These are phyloP conservation scores for Hericium coralloides DNA, from an alignment of 768 basidiomycete species.

Conservation along the genomic window DNA sequence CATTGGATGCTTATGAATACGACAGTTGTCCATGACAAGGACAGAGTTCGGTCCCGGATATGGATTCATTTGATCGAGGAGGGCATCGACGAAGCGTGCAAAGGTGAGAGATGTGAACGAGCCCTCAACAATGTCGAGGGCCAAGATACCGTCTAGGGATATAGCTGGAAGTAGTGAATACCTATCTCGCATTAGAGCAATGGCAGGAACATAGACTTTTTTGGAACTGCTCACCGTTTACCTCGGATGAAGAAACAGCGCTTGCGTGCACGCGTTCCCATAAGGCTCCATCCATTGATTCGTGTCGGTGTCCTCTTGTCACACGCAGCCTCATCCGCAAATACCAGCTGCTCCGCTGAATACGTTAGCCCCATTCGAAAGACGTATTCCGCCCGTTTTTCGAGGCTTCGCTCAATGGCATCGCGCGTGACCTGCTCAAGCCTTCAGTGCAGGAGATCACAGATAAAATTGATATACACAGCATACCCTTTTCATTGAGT, in stretches of 20 bases:
- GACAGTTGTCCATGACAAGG: constrained; percentile 30
- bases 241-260: background rate
- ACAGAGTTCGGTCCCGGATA: constrained; percentile 27
- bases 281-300: background rate
- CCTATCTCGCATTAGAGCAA: constrained; percentile 7
- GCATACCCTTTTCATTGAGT: no score
- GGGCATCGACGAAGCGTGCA: constrained; percentile 21
- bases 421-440: background rate
- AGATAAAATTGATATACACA: background rate
- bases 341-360: background rate
- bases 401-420: background rate
- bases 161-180: constrained; percentile 30
- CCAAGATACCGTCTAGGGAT: constrained; percentile 25
- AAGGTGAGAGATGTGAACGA: constrained; percentile 24
- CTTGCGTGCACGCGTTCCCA: background rate
- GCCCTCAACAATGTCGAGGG: constrained; percentile 17
- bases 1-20: constrained; percentile 22
- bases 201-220: background rate
- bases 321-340: background rate
- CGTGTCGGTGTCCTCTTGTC: background rate
- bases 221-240: background rate
- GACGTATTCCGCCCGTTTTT: background rate
- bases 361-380: background rate
- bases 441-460: no score
- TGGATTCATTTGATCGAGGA: constrained; percentile 31